phyloP scores from a whole-genome alignment of 805 yeast genomes.

The Ogataea haglerorum region DNA sequence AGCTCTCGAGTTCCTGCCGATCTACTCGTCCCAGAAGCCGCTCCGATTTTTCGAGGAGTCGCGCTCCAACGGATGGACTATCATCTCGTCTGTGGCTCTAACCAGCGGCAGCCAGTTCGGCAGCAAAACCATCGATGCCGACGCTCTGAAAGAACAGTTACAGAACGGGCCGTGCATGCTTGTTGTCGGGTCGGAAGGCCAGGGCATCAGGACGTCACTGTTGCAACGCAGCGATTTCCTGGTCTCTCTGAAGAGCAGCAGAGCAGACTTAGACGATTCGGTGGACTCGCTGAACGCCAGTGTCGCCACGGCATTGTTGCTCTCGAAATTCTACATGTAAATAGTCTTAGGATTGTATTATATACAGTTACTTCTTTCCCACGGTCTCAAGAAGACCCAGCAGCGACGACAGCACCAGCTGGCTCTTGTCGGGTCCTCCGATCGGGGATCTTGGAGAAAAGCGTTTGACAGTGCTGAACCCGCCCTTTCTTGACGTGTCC shows the following conservation, averaged over 20 bases:
- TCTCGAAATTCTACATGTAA: conserved; percentile 29
- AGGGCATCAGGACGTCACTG: conserved; percentile 70
- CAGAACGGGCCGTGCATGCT: conserved; percentile 57
- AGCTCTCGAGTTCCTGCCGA: conserved; percentile 68
- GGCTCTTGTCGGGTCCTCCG: conserved; percentile 20
- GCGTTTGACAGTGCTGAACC: conserved; percentile 16
- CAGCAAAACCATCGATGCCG: conserved; percentile 33
- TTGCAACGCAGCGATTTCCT: conserved; percentile 53
- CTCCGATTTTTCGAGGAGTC: conserved; percentile 57
- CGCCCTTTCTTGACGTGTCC: conserved; percentile 6
- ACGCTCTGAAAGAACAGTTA: conserved; percentile 43
- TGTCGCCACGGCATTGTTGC: conserved; percentile 77
- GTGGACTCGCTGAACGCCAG: conserved; percentile 87
- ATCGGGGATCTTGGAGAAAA: conserved; percentile 22
- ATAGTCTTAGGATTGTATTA: conserved; percentile 1
- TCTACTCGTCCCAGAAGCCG: conserved; percentile 58
- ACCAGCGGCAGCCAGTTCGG: conserved; percentile 20
- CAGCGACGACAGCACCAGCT: conserved; percentile 22
- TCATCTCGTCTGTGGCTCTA: conserved; percentile 57
- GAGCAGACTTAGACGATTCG: conserved; percentile 25
- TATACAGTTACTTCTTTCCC: conserved; percentile 18
- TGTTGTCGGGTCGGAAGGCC: conserved; percentile 83
- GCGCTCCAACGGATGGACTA: conserved; percentile 61
- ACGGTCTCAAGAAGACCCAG: conserved; percentile 23
- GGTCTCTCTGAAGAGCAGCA: conserved; percentile 37